phyloP scores from a whole-genome alignment of 192 early-diverging fungal genomes.

The Rhizophagus clarus region DNA sequence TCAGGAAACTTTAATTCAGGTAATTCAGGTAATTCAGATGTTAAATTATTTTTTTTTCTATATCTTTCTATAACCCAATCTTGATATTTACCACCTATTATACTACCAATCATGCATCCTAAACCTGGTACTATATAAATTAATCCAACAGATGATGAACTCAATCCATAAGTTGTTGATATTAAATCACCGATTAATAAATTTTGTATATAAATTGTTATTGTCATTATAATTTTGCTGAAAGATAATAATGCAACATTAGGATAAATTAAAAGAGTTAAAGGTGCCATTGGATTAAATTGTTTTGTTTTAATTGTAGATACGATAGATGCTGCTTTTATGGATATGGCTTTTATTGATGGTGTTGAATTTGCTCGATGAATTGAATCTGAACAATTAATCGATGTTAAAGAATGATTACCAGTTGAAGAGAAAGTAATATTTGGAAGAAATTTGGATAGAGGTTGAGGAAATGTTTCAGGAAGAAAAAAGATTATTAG shows the following conservation, averaged over 20 bases:
- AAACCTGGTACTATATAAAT: conserved; percentile 42
- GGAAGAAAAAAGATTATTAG: background rate
- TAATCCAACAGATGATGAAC: background rate
- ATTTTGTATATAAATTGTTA: background rate
- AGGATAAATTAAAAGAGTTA: conserved; percentile 5
- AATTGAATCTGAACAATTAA: background rate
- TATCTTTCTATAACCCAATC: conserved; percentile 39
- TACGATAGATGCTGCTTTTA: background rate
- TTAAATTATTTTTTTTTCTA: conserved; percentile 8
- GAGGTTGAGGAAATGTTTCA: background rate
- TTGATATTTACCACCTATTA: conserved; percentile 43
- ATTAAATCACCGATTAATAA: background rate
- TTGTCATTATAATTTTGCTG: background rate
- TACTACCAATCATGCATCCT: conserved; percentile 44
- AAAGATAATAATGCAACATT: background rate
- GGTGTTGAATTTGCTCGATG: background rate
- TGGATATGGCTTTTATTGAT: background rate
- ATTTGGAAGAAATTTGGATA: background rate
- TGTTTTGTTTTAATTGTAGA: background rate
- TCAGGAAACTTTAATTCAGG: conserved; percentile 26
- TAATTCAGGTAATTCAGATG: too few species aligned
- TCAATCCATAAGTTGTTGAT: background rate
- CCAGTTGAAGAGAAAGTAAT: background rate
- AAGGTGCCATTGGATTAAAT: conserved; percentile 3
- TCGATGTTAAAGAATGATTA: background rate